A percentile compares a stretch with the other conserved stretches of the same genome.
Evolutionary conservation across 1,284 basidiomycete species (phyloP).

Genomic region (Wallemia hederae): DNA sequence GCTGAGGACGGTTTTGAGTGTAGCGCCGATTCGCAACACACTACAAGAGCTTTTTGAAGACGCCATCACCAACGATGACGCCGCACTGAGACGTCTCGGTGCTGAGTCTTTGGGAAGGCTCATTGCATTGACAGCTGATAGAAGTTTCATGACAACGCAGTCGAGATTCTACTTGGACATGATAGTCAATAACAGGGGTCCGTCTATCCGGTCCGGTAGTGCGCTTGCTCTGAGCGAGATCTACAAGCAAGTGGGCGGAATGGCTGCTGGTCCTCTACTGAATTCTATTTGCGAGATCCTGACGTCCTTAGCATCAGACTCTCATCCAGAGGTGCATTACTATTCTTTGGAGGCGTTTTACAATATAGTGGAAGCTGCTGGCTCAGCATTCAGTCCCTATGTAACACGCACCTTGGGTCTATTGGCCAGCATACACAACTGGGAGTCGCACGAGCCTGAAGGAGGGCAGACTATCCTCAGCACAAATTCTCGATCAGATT

Average conservation of each 20-base stretch:
- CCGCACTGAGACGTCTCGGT: conserved; percentile 42
- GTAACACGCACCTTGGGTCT: conserved; percentile 68
- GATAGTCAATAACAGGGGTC: conserved; percentile 86
- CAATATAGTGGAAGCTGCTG: conserved; percentile 69
- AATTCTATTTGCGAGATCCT: conserved; percentile 90
- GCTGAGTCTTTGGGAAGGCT: conserved; percentile 75
- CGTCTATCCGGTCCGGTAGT: conserved; percentile 73
- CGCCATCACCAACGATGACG: conserved; percentile 50
- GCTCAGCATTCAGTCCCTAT: conserved; percentile 66
- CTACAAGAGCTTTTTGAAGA: not conserved
- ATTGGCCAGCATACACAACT: conserved; percentile 64
- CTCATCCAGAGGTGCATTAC: conserved; percentile 87
- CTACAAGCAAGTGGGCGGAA: conserved; percentile 68
- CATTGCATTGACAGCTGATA: conserved; percentile 47
- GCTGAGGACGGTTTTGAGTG: conserved; percentile 7
- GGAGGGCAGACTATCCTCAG: conserved; percentile 48
- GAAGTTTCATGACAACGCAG: conserved; percentile 54
- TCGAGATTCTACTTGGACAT: conserved; percentile 80
- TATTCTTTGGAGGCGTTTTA: conserved; percentile 65
- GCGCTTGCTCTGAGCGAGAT: conserved; percentile 81
- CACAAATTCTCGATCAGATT: conserved; percentile 62
- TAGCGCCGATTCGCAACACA: not conserved
- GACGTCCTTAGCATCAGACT: conserved; percentile 82
- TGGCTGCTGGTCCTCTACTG: conserved; percentile 72
- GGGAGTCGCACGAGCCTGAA: conserved; percentile 77